phyloP scores from a whole-genome alignment of 2,329 filamentous ascomycete genomes.

The Zymoseptoria ardabiliae region DNA sequence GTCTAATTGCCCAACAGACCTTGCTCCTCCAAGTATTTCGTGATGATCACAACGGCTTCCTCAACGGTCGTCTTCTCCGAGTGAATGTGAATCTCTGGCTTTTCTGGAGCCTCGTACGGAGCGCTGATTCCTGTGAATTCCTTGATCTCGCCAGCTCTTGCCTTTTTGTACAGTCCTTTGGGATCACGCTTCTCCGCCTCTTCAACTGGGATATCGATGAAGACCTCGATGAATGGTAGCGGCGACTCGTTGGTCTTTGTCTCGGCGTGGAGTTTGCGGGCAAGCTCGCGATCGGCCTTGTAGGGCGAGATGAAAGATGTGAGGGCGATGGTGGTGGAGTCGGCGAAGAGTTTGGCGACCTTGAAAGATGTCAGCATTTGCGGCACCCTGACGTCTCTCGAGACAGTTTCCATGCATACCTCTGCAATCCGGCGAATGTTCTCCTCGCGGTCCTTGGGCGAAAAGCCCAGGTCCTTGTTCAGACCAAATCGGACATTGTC shows the following conservation, averaged over 20 bases:
- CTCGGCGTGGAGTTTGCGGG: conserved; percentile 69
- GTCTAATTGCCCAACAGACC: conserved; percentile 33
- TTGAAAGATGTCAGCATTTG: conserved; percentile 24
- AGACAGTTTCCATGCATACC: conserved; percentile 28
- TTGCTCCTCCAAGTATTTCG: conserved; percentile 66
- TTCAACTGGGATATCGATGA: conserved; percentile 81
- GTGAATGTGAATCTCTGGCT: conserved; percentile 79
- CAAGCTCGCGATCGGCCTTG: conserved; percentile 73
- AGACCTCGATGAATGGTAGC: conserved; percentile 88
- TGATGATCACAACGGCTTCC: conserved; percentile 80
- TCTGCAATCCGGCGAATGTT: conserved; percentile 96
- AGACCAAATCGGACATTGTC: conserved; percentile 98
- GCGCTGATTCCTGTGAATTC: conserved; percentile 95
- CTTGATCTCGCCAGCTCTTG: conserved; percentile 84
- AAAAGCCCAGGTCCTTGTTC: conserved; percentile 96
- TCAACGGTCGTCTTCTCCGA: conserved; percentile 77
- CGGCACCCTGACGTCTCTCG: neutral
- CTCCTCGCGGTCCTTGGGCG: conserved; percentile 86
- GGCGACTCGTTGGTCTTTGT: conserved; percentile 50
- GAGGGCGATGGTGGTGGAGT: conserved; percentile 77
- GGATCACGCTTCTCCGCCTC: conserved; percentile 92
- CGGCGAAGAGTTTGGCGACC: conserved; percentile 94
- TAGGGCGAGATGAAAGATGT: conserved; percentile 98
- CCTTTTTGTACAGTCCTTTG: conserved; percentile 98
- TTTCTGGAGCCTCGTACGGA: conserved; percentile 84